phyloP scores from a whole-genome alignment of 148 eudicot genomes.

The Cornus florida region DNA sequence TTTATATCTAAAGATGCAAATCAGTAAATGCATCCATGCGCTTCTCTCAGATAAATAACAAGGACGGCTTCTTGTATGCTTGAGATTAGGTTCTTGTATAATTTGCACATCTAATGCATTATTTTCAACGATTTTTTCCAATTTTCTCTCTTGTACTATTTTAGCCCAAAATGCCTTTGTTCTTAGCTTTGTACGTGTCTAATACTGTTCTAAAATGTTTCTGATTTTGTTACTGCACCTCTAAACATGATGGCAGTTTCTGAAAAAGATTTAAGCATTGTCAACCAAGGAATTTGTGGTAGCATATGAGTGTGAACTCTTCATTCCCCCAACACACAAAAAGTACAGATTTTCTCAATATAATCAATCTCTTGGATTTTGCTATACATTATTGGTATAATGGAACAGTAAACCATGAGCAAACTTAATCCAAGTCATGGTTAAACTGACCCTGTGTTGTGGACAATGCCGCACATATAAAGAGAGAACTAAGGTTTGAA shows the following conservation, averaged over 20 bases:
- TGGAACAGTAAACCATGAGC: not conserved
- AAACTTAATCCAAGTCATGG: not conserved
- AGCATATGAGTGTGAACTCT: not conserved
- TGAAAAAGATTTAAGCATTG: not conserved
- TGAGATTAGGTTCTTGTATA: not conserved
- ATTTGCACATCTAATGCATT: not conserved
- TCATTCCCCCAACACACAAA: not conserved
- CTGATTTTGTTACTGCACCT: too few species aligned
- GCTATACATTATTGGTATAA: not conserved
- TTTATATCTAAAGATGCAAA: not conserved
- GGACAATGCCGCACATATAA: not conserved
- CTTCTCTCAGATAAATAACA: not conserved
- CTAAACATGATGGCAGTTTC: not conserved
- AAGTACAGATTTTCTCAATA: not conserved
- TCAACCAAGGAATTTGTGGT: not conserved
- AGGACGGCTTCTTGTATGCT: not conserved
- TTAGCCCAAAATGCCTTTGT: not conserved
- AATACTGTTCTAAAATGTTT: not conserved
- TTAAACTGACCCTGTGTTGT: not conserved
- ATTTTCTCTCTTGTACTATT: not conserved
- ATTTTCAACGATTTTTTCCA: not conserved
- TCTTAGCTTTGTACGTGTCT: not conserved
- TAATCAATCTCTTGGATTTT: not conserved
- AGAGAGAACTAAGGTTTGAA: not conserved
- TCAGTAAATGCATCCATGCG: not conserved